Evolutionary conservation across 176 grass and related monocot genomes (phyloP), one percentile per base, ranked within the genome.

Genomic region (Typha latifolia): DNA sequence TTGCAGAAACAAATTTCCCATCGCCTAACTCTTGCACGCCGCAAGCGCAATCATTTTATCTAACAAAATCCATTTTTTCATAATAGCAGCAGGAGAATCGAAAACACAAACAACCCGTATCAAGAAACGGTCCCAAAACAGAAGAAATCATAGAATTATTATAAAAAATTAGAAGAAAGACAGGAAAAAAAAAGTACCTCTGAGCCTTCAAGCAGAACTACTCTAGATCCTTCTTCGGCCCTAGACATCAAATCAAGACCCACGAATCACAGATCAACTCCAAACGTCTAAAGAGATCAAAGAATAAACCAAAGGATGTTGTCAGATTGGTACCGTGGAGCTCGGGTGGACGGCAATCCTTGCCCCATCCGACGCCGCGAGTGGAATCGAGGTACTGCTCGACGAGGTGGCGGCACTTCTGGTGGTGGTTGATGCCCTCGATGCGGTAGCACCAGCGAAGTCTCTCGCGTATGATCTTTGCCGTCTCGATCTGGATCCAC

Each of bases 401-500:
- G 63, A 89, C 93, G 68, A 97, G 93, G 78, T 97, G 88, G 72
- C 82, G 85, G 79, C 93, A 97, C 57, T 97, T 97, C n/a, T 81
- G 68, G 69, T 74, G 80, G 74, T 97, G 93, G 78, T 92, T 97
- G 66, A 97, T 24, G 62, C 93, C 93, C 76, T 97, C 93, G 51
- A 97, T 74, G 47, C 93, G 85, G 73, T 97, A 97, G 85, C 93
- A 97, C 93, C 93, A 97, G 62, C 82, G 82, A 49, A 99, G 83
- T 72, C 88, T 85, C 22, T 99, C 94, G 51, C 94, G 78, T 72
- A 99, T 81, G 76, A 99, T 99, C 94, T 99, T 99, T 51, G 94
- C 94, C 16, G 89, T 99, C 70, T 99, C 94, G 83, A 99, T 99
- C 83, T 99, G 89, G 83, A 99, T 99, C 86, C 89, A 99, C 66